phyloP scores from a whole-genome alignment of 2,329 filamentous ascomycete genomes.

The Fusarium agapanthi region DNA sequence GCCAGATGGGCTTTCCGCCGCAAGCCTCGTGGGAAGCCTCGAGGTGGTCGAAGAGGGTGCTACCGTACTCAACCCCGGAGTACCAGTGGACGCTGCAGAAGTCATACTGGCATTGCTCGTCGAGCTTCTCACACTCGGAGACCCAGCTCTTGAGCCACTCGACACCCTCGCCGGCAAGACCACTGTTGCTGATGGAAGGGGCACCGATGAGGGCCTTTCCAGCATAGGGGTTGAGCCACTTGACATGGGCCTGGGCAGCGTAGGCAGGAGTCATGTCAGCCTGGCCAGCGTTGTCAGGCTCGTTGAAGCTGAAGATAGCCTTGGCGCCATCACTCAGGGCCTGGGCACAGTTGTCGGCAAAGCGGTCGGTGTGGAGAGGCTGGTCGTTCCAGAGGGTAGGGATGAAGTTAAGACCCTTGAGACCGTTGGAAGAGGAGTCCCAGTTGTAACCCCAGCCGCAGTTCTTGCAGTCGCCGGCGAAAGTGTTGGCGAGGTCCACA shows the following conservation, averaged over 20 bases:
- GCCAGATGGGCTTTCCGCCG: slow-evolving; percentile 60
- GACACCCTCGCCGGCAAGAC: slow-evolving; percentile 58
- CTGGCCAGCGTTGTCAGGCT: slow-evolving; percentile 71
- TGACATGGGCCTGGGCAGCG: slow-evolving; percentile 63
- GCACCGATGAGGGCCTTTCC: slow-evolving; percentile 63
- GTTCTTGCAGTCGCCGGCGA: slow-evolving; percentile 52
- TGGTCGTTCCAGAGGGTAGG: slow-evolving; percentile 72
- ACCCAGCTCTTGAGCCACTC: slow-evolving; percentile 65
- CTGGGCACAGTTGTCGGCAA: slow-evolving; percentile 58
- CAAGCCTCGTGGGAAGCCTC: slow-evolving; percentile 56
- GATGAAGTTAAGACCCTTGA: slow-evolving; percentile 64
- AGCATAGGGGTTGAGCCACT: slow-evolving; percentile 64
- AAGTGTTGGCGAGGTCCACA: slow-evolving; percentile 59
- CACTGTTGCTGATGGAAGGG: slow-evolving; percentile 71
- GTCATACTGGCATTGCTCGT: slow-evolving; percentile 61
- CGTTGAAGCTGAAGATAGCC: slow-evolving; percentile 74
- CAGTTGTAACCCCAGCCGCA: slow-evolving; percentile 76
- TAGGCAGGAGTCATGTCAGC: slow-evolving; percentile 62
- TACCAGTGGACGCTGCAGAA: slow-evolving; percentile 74
- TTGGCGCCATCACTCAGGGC: slow-evolving; percentile 64
- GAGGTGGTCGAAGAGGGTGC: slow-evolving; percentile 65
- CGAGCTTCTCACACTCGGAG: slow-evolving; percentile 54
- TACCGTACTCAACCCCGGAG: slow-evolving; percentile 55
- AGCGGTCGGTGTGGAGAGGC: slow-evolving; percentile 55
- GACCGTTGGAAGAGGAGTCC: slow-evolving; percentile 57